Base-by-base conservation (phyloP, 257 asterid genomes). In the Thymus mandschuricus region DNA sequence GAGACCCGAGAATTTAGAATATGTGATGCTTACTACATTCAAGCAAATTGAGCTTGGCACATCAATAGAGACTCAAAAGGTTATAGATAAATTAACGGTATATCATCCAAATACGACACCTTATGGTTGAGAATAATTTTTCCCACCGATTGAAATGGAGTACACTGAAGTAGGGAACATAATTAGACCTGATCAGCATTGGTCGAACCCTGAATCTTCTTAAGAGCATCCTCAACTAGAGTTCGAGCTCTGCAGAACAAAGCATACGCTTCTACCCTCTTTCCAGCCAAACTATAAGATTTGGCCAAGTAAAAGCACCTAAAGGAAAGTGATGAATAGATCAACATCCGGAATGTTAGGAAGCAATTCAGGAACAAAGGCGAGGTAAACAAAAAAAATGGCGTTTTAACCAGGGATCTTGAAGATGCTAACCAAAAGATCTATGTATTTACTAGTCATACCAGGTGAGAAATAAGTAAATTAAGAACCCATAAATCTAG, bases 281-380 rank as follows among this genome's bases (percentile, higher is more conserved):
- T 93, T 45, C 96, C 97, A 70, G 92, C 96, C 75, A 80, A 84
- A 86, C 98, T 93, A 81, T 93, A 93, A 69, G 98, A 93, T 73
- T 86, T 87, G 40, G 96, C 98, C 75, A 93, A 80, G 91, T 93
- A 93, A 82, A 93, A 91, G 85, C 98, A 93, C 86, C 98, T 93
- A 91, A 60, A 75, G 63, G 60, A 82, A 71, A 75, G 71, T 55
- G 66, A 64, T 41, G 57, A 66, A 66, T 64, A 66, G 59, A 56
- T 41, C 66, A 44, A 64, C 70, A 50, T 46, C 66, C 38, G 35
- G 57, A 70, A 74, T 30, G 30, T 49, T 48, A 75, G 58, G 70
- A 63, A 63, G 50, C 40, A 30, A 65, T 56, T 54, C 43, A 64
- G 43, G 60, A 61, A 68, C 49, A 56, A 13, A 73, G 69, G 27